These are phyloP conservation scores for Amanita pseudoporphyria DNA, from an alignment of 768 basidiomycete genomes.

Conservation along the genomic window DNA sequence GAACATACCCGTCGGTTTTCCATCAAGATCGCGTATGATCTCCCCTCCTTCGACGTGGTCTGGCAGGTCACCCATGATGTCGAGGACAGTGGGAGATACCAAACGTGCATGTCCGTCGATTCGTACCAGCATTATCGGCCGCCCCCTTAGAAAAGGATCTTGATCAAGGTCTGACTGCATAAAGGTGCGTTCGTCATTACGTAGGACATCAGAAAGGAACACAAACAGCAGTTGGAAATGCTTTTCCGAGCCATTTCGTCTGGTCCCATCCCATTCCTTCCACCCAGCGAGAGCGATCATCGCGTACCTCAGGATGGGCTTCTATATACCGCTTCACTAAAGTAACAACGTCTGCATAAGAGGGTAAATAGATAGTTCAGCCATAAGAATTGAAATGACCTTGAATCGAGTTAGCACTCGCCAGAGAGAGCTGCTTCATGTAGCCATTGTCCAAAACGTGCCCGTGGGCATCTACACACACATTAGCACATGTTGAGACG, in stretches of 20 bases:
- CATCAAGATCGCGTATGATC: constrained; percentile 42
- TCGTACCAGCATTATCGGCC: constrained; percentile 65
- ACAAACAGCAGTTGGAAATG: constrained; percentile 68
- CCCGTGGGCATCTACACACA: constrained; percentile 60
- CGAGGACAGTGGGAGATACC: constrained; percentile 71
- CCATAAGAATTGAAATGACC: constrained; percentile 28
- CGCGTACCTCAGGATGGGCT: constrained; percentile 42
- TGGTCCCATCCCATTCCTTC: constrained; percentile 94
- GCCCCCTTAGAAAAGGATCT: constrained; percentile 56
- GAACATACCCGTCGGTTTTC: constrained; percentile 44
- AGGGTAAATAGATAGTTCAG: background rate
- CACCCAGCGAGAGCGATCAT: constrained; percentile 58
- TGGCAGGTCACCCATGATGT: constrained; percentile 48
- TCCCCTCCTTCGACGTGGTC: constrained; percentile 17
- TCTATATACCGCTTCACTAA: constrained; percentile 50
- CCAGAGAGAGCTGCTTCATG: constrained; percentile 54
- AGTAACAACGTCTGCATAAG: constrained; percentile 46
- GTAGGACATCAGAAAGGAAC: background rate
- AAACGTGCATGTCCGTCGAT: constrained; percentile 83
- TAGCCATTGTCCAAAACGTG: constrained; percentile 71
- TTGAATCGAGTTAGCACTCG: constrained; percentile 44
- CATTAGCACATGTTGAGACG: background rate
- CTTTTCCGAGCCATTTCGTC: constrained; percentile 54
- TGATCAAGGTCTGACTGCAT: constrained; percentile 60
- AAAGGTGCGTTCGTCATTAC: background rate